Evolutionary conservation across 2,329 filamentous ascomycete species (phyloP).

Genomic region (Chaetomium sp.): DNA sequence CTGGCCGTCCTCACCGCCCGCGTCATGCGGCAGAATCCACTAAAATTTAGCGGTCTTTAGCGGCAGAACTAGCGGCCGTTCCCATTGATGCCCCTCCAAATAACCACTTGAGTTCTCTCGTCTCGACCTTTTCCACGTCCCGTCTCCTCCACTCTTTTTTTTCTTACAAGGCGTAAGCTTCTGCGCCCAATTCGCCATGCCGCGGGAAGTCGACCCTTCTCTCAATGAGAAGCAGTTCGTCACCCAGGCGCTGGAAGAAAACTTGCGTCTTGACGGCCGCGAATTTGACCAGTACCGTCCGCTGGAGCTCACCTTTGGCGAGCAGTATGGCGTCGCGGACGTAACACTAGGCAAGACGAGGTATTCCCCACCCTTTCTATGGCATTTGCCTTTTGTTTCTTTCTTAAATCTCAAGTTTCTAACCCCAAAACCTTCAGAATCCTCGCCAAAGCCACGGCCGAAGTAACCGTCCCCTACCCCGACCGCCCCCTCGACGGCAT

Average conservation of each 20-base stretch:
- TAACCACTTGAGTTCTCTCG: not conserved
- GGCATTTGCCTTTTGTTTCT: not conserved
- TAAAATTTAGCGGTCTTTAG: conserved; percentile 22
- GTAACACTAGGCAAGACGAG: conserved; percentile 85
- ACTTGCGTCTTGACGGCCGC: conserved; percentile 78
- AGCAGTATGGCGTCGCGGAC: conserved; percentile 86
- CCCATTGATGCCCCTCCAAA: conserved; percentile 15
- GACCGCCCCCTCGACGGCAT: conserved; percentile 94
- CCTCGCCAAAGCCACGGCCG: conserved; percentile 76
- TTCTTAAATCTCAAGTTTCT: not conserved
- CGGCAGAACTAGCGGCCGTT: conserved; percentile 20
- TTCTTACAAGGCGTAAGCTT: not conserved
- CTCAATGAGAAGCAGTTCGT: conserved; percentile 84
- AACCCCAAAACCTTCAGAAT: conserved; percentile 52
- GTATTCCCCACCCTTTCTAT: conserved; percentile 41
- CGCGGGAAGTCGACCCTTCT: conserved; percentile 85
- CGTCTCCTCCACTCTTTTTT: not conserved
- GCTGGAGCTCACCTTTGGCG: conserved; percentile 73
- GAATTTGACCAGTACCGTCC: conserved; percentile 72
- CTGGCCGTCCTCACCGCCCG: conserved; percentile 15
- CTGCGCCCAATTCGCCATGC: conserved; percentile 53
- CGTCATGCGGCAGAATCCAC: conserved; percentile 22
- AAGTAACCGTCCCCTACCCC: conserved; percentile 76
- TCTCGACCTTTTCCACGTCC: not conserved
- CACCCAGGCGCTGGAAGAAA: conserved; percentile 71